Conservation (phyloP, 345 rosid genomes). For the Brassica rapa region DNA sequence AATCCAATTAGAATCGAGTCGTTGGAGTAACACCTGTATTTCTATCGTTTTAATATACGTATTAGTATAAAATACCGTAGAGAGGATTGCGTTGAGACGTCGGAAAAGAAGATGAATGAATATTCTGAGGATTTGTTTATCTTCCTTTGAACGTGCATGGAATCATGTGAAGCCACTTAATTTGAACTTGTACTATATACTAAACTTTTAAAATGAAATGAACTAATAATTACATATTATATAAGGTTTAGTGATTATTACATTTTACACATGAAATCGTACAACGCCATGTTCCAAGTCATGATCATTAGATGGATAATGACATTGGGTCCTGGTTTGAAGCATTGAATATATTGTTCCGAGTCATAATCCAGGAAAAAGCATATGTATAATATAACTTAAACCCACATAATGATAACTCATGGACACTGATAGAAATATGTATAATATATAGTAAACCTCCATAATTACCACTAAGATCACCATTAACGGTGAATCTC, state of each 20-base stretch:
- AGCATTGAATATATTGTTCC: neutral
- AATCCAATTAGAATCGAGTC: constrained; percentile 9
- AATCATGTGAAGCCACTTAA: constrained; percentile 22
- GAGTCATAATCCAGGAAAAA: constrained; percentile 3
- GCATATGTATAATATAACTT: neutral
- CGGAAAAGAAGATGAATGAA: neutral
- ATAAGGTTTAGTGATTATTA: constrained; percentile 6
- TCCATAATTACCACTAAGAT: no score
- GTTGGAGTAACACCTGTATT: constrained; percentile 22
- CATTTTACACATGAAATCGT: neutral
- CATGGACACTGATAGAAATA: no score
- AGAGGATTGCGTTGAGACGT: neutral
- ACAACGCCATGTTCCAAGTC: constrained; percentile 17
- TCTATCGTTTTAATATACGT: neutral
- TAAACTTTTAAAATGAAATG: neutral
- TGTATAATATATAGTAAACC: no score
- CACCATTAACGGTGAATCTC: no score
- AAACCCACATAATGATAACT: neutral
- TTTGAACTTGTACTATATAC: neutral
- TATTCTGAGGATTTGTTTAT: neutral
- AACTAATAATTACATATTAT: neutral
- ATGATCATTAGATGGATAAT: neutral
- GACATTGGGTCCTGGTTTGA: neutral
- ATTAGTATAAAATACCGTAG: neutral
- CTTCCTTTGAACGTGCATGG: constrained; percentile 26